Percentiles rank a stretch among this genome's conserved stretches.
Conservation (phyloP, 176 grass and related monocot species). For the Oryza officinalis region DNA sequence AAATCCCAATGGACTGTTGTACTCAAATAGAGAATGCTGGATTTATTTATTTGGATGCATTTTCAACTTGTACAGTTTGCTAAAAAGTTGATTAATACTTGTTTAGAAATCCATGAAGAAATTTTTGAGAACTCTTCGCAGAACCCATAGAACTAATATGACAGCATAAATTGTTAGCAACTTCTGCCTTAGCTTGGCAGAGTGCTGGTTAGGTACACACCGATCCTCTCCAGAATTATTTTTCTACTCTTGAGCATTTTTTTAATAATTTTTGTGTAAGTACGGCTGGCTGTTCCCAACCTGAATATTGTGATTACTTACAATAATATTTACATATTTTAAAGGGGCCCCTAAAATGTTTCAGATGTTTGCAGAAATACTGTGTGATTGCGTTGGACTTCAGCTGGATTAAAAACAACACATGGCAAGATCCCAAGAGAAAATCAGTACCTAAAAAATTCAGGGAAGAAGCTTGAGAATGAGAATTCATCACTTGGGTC, state of each 20-base stretch:
- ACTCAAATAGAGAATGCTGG: not conserved
- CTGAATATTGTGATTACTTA: not conserved
- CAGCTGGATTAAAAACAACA: not conserved
- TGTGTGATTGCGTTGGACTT: not conserved
- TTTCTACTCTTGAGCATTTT: not conserved
- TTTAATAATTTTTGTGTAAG: not conserved
- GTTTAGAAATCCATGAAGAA: not conserved
- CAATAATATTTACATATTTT: not conserved
- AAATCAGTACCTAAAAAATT: conserved; percentile 61
- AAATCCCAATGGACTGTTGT: not conserved
- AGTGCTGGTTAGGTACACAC: not conserved
- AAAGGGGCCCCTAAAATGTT: not conserved
- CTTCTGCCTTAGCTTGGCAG: not conserved
- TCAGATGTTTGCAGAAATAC: not conserved
- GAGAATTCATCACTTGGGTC: conserved; percentile 92
- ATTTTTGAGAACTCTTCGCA: not conserved
- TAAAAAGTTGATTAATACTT: not conserved
- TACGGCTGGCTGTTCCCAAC: not conserved
- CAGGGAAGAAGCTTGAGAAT: conserved; percentile 83
- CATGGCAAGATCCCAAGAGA: not conserved
- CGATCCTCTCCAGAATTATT: not conserved
- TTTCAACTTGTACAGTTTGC: not conserved
- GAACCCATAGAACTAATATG: not conserved
- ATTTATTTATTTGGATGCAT: not conserved
- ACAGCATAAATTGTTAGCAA: not conserved